phyloP scores from a whole-genome alignment of 805 yeast species.

The Pichia phayaonensis region DNA sequence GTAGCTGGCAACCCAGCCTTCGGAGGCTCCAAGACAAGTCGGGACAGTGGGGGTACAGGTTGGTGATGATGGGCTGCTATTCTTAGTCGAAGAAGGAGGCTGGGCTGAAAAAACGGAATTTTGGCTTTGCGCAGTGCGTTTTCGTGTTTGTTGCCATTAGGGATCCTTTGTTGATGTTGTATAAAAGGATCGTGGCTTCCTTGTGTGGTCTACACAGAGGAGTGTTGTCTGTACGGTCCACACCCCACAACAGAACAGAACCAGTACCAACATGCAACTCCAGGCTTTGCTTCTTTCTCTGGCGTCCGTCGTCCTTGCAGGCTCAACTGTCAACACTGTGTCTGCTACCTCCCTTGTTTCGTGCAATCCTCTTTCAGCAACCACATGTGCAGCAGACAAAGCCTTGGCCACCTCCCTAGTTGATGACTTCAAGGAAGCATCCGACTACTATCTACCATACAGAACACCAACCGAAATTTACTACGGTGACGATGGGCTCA shows the following conservation, averaged over 20 bases:
- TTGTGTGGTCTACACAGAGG: too few species aligned
- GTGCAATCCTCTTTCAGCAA: conserved; percentile 27
- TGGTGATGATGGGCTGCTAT: too few species aligned
- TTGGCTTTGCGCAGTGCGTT: not conserved
- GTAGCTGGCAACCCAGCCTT: too few species aligned
- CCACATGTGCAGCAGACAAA: conserved; percentile 34
- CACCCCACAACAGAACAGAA: not conserved
- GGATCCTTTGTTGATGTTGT: too few species aligned
- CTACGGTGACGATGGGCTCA: conserved; percentile 50
- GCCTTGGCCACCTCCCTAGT: conserved; percentile 55
- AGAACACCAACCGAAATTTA: conserved; percentile 39
- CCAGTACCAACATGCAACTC: not conserved
- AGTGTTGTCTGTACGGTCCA: too few species aligned
- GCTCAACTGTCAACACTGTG: conserved; percentile 6
- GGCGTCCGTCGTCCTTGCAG: not conserved
- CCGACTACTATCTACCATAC: conserved; percentile 36
- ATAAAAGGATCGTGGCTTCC: not conserved
- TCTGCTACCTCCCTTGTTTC: conserved; percentile 15
- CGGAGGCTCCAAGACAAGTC: too few species aligned
- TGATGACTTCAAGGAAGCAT: conserved; percentile 42
- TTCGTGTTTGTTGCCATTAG: not conserved
- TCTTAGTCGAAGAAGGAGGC: not conserved
- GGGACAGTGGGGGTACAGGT: too few species aligned
- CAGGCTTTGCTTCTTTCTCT: not conserved
- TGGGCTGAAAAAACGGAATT: not conserved